Conservation (phyloP, 2,329 filamentous ascomycete genomes). For the Cladosporium austrohemisphaericum region DNA sequence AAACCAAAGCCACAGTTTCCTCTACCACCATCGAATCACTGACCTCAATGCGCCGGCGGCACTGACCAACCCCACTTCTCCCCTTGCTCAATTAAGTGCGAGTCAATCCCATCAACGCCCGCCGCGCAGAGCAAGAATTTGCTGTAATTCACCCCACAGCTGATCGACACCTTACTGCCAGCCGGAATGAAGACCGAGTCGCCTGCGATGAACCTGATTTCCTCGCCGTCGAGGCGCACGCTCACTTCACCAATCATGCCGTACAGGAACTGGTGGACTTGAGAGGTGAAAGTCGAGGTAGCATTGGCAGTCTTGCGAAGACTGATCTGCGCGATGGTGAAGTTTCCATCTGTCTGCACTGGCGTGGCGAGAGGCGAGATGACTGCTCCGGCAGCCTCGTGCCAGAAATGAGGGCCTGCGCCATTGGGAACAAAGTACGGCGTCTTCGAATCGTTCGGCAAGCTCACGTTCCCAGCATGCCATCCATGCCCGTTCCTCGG, state of each 20-base stretch:
- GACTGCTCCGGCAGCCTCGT: constrained; percentile 17
- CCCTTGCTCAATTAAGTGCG: constrained; percentile 3
- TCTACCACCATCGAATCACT: too few relatives aligned
- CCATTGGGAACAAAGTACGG: constrained; percentile 19
- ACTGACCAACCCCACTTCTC: constrained; percentile 3
- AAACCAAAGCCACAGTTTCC: too few relatives aligned
- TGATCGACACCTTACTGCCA: neutral
- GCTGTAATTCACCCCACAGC: constrained; percentile 1
- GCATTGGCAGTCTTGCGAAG: constrained; percentile 2
- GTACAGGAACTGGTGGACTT: constrained; percentile 8
- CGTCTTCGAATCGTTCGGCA: constrained; percentile 16
- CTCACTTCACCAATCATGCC: constrained; percentile 9
- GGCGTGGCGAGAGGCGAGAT: constrained; percentile 17
- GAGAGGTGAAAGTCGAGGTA: neutral
- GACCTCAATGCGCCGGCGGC: constrained; percentile 4
- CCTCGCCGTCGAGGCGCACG: neutral
- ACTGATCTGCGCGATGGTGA: constrained; percentile 16
- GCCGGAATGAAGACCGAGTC: constrained; percentile 10
- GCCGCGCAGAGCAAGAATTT: constrained; percentile 7
- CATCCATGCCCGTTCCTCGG: constrained; percentile 2
- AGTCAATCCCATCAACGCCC: neutral
- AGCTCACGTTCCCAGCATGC: constrained; percentile 12
- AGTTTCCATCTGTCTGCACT: constrained; percentile 18
- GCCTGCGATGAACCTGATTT: constrained; percentile 6
- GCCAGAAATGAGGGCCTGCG: constrained; percentile 18